Evolutionary conservation across 2,329 filamentous ascomycete species (phyloP), one percentile per base, ranked within the genome.

Genomic region (Fusarium mexicanum): DNA sequence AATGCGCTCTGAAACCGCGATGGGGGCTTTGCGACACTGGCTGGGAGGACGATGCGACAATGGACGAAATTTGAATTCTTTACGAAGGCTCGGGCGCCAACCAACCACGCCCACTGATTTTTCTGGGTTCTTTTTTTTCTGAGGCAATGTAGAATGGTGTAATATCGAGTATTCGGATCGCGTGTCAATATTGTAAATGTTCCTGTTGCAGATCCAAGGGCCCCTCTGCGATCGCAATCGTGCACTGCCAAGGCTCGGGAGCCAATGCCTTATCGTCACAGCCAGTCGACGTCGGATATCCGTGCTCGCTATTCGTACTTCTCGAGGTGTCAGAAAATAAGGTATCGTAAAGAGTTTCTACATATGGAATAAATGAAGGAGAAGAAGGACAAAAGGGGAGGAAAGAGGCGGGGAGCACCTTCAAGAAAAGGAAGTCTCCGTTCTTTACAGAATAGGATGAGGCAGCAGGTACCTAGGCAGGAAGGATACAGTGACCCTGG

Each of bases 161-260:
- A n/a, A 12, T 50, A 17, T 51, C 41, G 24, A 55, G 41, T 38
- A 44, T 43, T 57, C 35, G 47, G 24, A 55, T 50, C 29, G 44
- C 13, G 31, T 33, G 41, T 61, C 60, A 37, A 48, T 31, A 40
- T 29, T 51, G 55, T 35, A 55, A 51, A 51, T 62, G 16, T 48
- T 29, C 26, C 62, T 61, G 40, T 48, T 54, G 44, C 16, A 51
- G 55, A 44, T 31, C 33, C 26, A 35, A 67, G 44, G 59, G 61
- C 66, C 66, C 72, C 71, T 76, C 67, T 50, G 62, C 67, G 64
- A 72, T 76, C 67, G 76, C 76, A 77, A 75, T 63, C 63, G 55
- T 51, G 67, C 55, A 61, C 51, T 73, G 76, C 76, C 72, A 75
- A 76, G 76, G 74, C 72, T 74, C 72, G 72, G 72, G 74, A 76